Percentiles rank a stretch among this genome's conserved stretches.
Conservation (phyloP, 73 alveolate species). For the Effrenium voratum region DNA sequence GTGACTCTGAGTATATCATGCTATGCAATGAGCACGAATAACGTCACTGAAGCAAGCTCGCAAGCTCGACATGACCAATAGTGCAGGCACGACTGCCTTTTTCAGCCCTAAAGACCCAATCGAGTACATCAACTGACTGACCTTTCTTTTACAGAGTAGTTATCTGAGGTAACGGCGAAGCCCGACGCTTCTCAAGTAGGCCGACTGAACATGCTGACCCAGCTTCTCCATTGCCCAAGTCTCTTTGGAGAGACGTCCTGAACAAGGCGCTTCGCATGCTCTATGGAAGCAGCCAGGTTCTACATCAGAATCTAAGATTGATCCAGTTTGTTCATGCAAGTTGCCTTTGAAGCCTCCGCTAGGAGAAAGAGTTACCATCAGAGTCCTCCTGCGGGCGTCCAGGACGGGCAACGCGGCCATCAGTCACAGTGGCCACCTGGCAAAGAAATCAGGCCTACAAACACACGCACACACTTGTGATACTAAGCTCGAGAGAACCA, state of each 20-base stretch:
- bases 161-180: too few species aligned
- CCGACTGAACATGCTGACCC: slow-evolving; percentile 34
- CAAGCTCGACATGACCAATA: too few species aligned
- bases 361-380: not conserved
- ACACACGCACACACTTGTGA: not conserved
- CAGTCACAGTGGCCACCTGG: slow-evolving; percentile 86
- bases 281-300: not conserved
- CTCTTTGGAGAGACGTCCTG: slow-evolving; percentile 4
- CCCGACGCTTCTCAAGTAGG: too few species aligned
- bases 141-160: too few species aligned
- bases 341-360: not conserved
- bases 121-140: too few species aligned
- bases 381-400: slow-evolving; percentile 43
- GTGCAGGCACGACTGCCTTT: too few species aligned
- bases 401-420: slow-evolving; percentile 75
- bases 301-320: not conserved
- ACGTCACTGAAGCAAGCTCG: too few species aligned
- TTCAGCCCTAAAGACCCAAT: too few species aligned
- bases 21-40: too few species aligned
- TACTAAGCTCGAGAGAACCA: not conserved
- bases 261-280: not conserved
- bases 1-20: too few species aligned
- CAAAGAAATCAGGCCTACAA: not conserved
- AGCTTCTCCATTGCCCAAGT: slow-evolving; percentile 86
- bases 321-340: not conserved